Evolutionary conservation across 768 basidiomycete genomes (phyloP), one percentile per base, ranked within the genome.

Genomic region (Panaeolus papilionaceus): DNA sequence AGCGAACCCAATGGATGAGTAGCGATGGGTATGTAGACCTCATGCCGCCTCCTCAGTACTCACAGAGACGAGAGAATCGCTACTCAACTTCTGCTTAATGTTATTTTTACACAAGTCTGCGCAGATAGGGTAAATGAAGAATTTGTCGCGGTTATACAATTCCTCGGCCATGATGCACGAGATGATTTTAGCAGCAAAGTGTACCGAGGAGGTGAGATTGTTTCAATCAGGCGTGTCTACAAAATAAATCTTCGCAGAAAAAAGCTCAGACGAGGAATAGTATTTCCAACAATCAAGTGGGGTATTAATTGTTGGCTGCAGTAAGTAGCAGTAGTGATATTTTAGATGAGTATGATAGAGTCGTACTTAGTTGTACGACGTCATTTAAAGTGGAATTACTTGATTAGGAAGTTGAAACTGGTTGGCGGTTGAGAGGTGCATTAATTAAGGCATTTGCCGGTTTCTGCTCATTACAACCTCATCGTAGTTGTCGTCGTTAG

Each of bases 331-430:
- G 11, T 20, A 51, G 49, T 51, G 3, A 12, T 18, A 47, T 47
- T 23, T 23, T 23, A 23, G 23, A 23, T 23, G 23, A 23, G 23
- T 23, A 23, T 23, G 23, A 23, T 23, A 23, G 23, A 23, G 23
- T 23, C 23, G 23, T 23, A 23, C 23, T 23, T 6, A 28, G 28
- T 54, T n/a, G 6, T 20, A 20, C 4, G n/a, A 54, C 54, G 54
- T 58, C 54, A 58, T 58, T 54, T 11, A 5, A 2, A 33, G 51
- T 54, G 12, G 12, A 54, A 54, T 67, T 64, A 69, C 73, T 71
- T 61, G 65, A 74, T 74, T 70, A 71, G 73, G 73, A 72, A 72
- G 69, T 74, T 74, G 71, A 72, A 71, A 72, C 73, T 63, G 14
- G 58, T 18, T 45, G 65, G 71, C 23, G 40, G 62, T n/a, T 69